These are phyloP conservation scores for Saccharomycopsis amapae DNA, from an alignment of 805 yeast species.

Conservation along the genomic window DNA sequence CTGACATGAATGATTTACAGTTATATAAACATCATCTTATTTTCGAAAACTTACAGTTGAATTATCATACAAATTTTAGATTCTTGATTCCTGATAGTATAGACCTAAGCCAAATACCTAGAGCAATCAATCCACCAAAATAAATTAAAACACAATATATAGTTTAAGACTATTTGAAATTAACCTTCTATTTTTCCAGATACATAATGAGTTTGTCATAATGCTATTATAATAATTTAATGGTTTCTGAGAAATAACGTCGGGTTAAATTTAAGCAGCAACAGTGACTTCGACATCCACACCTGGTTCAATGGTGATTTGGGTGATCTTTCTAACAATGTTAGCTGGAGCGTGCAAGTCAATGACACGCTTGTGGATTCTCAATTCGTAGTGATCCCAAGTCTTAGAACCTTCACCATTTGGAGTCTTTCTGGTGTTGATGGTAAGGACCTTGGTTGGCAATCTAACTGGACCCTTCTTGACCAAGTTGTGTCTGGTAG, in stretches of 20 bases:
- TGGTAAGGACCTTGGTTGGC: constrained; percentile 97
- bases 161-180: constrained; percentile 1
- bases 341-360: constrained; percentile 96
- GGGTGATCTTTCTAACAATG: constrained; percentile 90
- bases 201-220: neutral
- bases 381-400: constrained; percentile 99
- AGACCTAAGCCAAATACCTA: constrained; percentile 7
- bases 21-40: too few species aligned
- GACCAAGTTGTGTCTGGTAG: constrained; percentile 71
- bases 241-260: neutral
- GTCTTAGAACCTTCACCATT: constrained; percentile 99
- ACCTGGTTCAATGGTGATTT: constrained; percentile 98
- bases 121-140: constrained; percentile 9
- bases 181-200: neutral
- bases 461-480: constrained; percentile 99
- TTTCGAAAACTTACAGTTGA: too few species aligned
- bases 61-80: constrained; percentile 1
- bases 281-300: constrained; percentile 94
- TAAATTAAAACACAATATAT: neutral
- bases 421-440: constrained; percentile 99
- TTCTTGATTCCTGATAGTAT: constrained; percentile 16
- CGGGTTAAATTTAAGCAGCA: constrained; percentile 53
- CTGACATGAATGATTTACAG: too few species aligned
- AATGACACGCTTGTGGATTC: constrained; percentile 99
- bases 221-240: neutral